phyloP scores from a whole-genome alignment of 176 grass and related monocot species.

The Pontederia crassipes region DNA sequence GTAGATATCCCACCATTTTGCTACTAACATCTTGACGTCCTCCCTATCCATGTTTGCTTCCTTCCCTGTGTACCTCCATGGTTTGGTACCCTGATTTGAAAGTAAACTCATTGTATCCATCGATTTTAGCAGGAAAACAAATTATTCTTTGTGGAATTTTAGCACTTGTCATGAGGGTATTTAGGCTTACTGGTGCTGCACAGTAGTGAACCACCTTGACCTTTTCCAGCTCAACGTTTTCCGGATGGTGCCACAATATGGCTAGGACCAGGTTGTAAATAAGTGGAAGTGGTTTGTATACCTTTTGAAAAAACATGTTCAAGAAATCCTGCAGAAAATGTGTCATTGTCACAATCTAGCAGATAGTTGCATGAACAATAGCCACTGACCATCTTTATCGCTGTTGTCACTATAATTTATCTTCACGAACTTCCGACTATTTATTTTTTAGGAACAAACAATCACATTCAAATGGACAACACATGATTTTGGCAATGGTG shows the following conservation, averaged over 20 bases:
- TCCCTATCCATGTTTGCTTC: not conserved
- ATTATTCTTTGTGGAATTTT: too few relatives aligned
- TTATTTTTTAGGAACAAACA: too few relatives aligned
- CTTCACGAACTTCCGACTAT: too few relatives aligned
- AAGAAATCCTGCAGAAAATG: slow-evolving; percentile 12
- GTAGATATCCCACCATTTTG: slow-evolving; percentile 3
- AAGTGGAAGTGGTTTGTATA: slow-evolving; percentile 12
- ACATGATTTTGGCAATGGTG: too few relatives aligned
- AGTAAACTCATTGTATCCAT: not conserved
- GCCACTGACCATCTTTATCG: too few relatives aligned
- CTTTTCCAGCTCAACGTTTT: slow-evolving; percentile 16
- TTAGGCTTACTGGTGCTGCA: slow-evolving; percentile 3
- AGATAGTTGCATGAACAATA: too few relatives aligned
- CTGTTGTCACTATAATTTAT: too few relatives aligned
- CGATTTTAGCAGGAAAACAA: not conserved
- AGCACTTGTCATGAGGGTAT: too few relatives aligned
- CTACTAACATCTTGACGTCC: not conserved
- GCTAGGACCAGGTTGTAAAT: slow-evolving; percentile 17
- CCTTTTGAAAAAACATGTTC: slow-evolving; percentile 19
- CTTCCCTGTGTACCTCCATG: not conserved
- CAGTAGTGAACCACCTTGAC: slow-evolving; percentile 17
- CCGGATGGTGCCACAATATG: slow-evolving; percentile 15
- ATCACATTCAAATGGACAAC: too few relatives aligned
- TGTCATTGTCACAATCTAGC: not conserved
- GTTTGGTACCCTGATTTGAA: not conserved